A percentile compares a stretch with the other conserved stretches of the same genome.
phyloP scores from a whole-genome alignment of 345 rosid genomes.

The Lepidium sativum region DNA sequence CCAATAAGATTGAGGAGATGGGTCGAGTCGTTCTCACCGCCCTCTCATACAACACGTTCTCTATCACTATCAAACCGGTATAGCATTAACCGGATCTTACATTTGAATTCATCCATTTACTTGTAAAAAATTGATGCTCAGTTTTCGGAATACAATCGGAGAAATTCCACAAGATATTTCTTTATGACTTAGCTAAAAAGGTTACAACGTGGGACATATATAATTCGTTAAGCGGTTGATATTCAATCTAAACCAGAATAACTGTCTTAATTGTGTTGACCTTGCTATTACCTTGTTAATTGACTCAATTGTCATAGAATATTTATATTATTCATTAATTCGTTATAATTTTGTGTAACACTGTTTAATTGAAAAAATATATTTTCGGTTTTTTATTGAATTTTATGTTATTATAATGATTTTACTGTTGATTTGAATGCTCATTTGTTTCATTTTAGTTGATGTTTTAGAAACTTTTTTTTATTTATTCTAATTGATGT shows the following conservation, averaged over 20 bases:
- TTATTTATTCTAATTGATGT: no score
- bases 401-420: no score
- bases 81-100: not conserved
- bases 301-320: not conserved
- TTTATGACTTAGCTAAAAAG: not conserved
- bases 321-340: not conserved
- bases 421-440: no score
- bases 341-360: no score
- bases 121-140: not conserved
- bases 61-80: constrained; percentile 16
- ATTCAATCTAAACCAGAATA: not conserved
- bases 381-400: no score
- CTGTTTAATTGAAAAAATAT: no score
- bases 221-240: not conserved
- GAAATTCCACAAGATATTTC: not conserved
- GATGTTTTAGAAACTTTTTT: no score
- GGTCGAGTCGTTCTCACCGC: constrained; percentile 21
- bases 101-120: not conserved
- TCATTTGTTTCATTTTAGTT: no score
- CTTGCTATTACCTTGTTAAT: not conserved
- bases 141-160: not conserved
- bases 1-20: constrained; percentile 21
- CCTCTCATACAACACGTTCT: not conserved
- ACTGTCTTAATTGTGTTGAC: not conserved
- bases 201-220: not conserved